A percentile compares a stretch with the other conserved stretches of the same genome.
Conservation (phyloP, 495 filamentous ascomycete species). For the Aspergillus cavernicola region DNA sequence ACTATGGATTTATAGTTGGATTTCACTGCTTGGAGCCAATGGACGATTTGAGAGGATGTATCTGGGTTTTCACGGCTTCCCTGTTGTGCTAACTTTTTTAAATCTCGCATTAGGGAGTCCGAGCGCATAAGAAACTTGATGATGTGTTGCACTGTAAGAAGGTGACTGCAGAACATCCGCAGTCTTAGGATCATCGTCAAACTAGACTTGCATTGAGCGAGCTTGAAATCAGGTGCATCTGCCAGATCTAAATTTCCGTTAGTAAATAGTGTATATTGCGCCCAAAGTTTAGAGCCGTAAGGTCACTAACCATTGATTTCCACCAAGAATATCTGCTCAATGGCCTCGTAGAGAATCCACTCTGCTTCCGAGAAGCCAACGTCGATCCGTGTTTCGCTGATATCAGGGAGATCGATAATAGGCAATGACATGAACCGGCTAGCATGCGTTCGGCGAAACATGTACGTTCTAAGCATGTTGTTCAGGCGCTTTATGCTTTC, state of each 20-base stretch:
- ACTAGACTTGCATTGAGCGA: slow-evolving; percentile 21
- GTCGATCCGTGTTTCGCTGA: slow-evolving; percentile 27
- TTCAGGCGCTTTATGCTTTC: slow-evolving; percentile 30
- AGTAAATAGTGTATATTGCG: too few relatives aligned
- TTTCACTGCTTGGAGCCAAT: slow-evolving; percentile 5
- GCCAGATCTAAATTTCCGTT: slow-evolving; percentile 2
- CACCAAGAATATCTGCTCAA: slow-evolving; percentile 31
- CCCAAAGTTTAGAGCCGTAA: too few relatives aligned
- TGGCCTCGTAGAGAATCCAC: slow-evolving; percentile 43
- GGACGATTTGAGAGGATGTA: slow-evolving; percentile 13
- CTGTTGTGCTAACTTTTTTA: slow-evolving; percentile 21
- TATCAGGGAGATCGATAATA: slow-evolving; percentile 52
- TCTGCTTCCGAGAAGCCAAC: slow-evolving; percentile 48
- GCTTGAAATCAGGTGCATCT: not conserved
- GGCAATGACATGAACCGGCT: slow-evolving; percentile 51
- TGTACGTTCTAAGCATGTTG: slow-evolving; percentile 40
- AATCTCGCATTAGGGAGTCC: slow-evolving; percentile 30
- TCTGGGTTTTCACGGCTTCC: not conserved
- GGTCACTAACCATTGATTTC: slow-evolving; percentile 30
- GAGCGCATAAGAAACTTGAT: slow-evolving; percentile 40
- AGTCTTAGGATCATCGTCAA: slow-evolving; percentile 43
- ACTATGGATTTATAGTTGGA: not conserved
- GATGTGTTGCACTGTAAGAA: slow-evolving; percentile 43
- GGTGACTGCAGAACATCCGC: slow-evolving; percentile 51
- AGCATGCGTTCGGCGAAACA: slow-evolving; percentile 51